Evolutionary conservation across 192 early-diverging fungal species (phyloP), one percentile per base, ranked within the genome.

Genomic region (Podila epicladia): DNA sequence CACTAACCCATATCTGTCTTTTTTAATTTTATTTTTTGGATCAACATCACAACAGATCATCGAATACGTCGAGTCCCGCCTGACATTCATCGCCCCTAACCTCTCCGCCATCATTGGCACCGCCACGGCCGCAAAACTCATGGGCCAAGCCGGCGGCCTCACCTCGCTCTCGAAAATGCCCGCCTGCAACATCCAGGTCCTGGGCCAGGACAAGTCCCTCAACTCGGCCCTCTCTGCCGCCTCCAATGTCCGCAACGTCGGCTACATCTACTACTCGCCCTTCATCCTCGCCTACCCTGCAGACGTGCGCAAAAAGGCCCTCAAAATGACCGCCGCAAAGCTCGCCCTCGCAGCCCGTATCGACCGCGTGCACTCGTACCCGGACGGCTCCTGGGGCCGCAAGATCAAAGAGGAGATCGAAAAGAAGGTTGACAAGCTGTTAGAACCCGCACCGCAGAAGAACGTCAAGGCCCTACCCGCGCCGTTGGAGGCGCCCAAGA

Each of bases 41-140:
- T 5, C 13, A 0, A 5, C 17, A 7, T 48, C 64, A 65, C 45
- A 62, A 9, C 67, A 91, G 89, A 93, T 99, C 32, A 88, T 94
- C 48, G 89, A 88, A 64, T 99, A 97, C 84, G 95, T 99, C 12
- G 94, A 96, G 71, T 94, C 95, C 0, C 89, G 96, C 24, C 94
- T 98, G 93, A 89, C 86, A 1, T 86, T 97, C 37, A 94, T 99
- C 74, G 97, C 98, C 8, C 98, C 98, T 11, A 99, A 99, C 64
- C 75, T 98, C 1, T 95, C 97, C 0, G 88, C 89, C 1, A 89
- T 99, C 15, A 87, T 99, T 7, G 96, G 96, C 29, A 92, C 91
- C 32, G 87, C 92, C 6, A 91, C 92, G 0, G 96, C 98, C 0
- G 98, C 98, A 2, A 94, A 97, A 79, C 71, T 99, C 28, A 92